Evolutionary conservation across 805 yeast species (phyloP).

Genomic region (Ascoidea asiatica): DNA sequence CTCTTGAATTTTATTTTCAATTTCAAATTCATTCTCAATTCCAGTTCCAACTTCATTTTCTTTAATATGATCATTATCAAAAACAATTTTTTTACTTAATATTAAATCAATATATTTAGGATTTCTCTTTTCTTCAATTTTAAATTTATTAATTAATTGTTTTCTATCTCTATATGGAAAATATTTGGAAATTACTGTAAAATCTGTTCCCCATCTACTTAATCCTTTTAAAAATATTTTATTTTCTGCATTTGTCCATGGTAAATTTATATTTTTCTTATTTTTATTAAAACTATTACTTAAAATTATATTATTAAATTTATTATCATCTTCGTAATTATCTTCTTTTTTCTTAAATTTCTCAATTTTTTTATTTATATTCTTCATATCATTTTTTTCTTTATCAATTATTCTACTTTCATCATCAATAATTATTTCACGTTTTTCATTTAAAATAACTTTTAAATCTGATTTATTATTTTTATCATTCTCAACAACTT

Average conservation of each 20-base stretch:
- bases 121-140: neutral
- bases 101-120: neutral
- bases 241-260: neutral
- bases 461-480: conserved; percentile 18
- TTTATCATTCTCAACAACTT: conserved; percentile 16
- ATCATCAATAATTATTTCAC: conserved; percentile 1
- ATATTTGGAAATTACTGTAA: neutral
- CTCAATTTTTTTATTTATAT: neutral
- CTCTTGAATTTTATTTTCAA: neutral
- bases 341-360: too few relatives aligned
- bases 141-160: too few relatives aligned
- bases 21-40: too few relatives aligned
- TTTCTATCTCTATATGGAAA: neutral
- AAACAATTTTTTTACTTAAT: neutral
- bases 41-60: too few relatives aligned
- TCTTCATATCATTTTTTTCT: neutral
- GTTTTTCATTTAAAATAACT: conserved; percentile 13
- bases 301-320: too few relatives aligned
- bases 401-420: neutral
- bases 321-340: neutral
- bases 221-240: neutral
- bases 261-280: too few relatives aligned
- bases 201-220: neutral
- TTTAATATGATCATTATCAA: too few relatives aligned
- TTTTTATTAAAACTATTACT: too few relatives aligned